Base-by-base conservation (phyloP, 1,139 yeast species). In the Geotrichum siamense region DNA sequence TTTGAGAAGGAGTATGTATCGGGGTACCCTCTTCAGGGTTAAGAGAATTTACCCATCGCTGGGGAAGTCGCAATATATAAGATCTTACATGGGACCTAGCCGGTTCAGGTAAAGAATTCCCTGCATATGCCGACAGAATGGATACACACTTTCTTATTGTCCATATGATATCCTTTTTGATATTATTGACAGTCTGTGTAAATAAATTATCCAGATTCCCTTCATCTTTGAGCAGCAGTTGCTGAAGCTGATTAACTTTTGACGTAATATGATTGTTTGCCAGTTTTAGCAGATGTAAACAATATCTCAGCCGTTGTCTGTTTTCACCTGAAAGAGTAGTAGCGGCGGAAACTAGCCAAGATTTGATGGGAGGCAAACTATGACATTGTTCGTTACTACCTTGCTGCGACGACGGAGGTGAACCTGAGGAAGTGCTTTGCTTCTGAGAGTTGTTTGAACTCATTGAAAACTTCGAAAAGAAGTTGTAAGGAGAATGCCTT, bases 141-240 rank as follows among this genome's bases (percentile, higher is more conserved):
- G 79, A 78, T 34, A 89, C 87, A 42, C 89, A 86, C 60, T 87
- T 89, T 61, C 86, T 84, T 21, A 91, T 89, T 0, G 96, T 91
- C 3, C 83, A 75, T 6, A 89, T 80, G 32, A 91, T 85, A 56
- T 91, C 98, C 50, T 79, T 76, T 54, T 84, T 83, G 37, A 91
- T 64, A 27, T 66, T 66, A 28, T 64, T 65, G 6, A 64, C 60
- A n/a, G 67, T 62, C 43, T 56, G 54, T 44, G 47, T 58, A 23
- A 45, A 37, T 15, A 42, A 39, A 20, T 38, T 38, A 22, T 39
- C 35, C 8, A 39, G 35, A n/a, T 32, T 36, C 13, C 41, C 43
- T 30, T 61, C 62, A 48, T 70, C 72, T 45, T 70, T 74, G 48
- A 68, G 67, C 33, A 67, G 62, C 2, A 75, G 70, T 38, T 68